These are phyloP conservation scores for Colletotrichum sp. DNA, from an alignment of 2,329 filamentous ascomycete genomes.

Conservation along the genomic window DNA sequence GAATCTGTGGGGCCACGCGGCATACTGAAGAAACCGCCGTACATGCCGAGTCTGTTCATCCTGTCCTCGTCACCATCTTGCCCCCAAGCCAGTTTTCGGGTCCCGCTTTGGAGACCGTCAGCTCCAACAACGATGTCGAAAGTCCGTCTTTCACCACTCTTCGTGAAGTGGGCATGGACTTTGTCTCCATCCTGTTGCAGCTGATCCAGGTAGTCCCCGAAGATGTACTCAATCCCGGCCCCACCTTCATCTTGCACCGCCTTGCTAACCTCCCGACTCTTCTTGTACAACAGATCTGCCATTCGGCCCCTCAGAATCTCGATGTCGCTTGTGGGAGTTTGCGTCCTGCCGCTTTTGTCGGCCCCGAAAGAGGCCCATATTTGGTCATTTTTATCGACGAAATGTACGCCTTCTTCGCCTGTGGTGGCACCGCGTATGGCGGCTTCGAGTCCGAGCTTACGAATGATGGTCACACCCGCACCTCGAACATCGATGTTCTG, in stretches of 20 bases:
- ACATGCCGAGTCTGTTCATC: slow-evolving; percentile 34
- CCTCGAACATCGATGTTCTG: slow-evolving; percentile 43
- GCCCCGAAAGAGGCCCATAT: slow-evolving; percentile 41
- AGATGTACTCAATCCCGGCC: slow-evolving; percentile 26
- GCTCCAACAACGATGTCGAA: slow-evolving; percentile 62
- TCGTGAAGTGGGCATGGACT: slow-evolving; percentile 44
- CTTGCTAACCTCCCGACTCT: slow-evolving; percentile 26
- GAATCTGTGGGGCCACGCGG: slow-evolving; percentile 29
- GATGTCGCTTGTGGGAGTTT: slow-evolving; percentile 58
- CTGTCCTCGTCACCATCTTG: slow-evolving; percentile 26
- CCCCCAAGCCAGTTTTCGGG: slow-evolving; percentile 43
- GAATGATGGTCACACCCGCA: slow-evolving; percentile 39
- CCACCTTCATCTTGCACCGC: not conserved
- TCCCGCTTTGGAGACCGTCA: slow-evolving; percentile 57
- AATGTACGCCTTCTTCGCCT: slow-evolving; percentile 50
- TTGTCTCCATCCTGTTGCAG: slow-evolving; percentile 32
- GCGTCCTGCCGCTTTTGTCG: slow-evolving; percentile 44
- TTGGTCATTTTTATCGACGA: slow-evolving; percentile 46
- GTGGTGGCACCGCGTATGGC: slow-evolving; percentile 32
- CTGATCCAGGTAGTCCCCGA: slow-evolving; percentile 31
- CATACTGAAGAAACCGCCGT: slow-evolving; percentile 45
- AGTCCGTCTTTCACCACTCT: slow-evolving; percentile 39
- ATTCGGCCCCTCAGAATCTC: slow-evolving; percentile 65
- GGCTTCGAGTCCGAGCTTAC: slow-evolving; percentile 41
- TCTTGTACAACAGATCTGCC: slow-evolving; percentile 51